These are phyloP conservation scores for Talaromyces adpressus DNA, from an alignment of 495 filamentous ascomycete genomes.

Conservation along the genomic window DNA sequence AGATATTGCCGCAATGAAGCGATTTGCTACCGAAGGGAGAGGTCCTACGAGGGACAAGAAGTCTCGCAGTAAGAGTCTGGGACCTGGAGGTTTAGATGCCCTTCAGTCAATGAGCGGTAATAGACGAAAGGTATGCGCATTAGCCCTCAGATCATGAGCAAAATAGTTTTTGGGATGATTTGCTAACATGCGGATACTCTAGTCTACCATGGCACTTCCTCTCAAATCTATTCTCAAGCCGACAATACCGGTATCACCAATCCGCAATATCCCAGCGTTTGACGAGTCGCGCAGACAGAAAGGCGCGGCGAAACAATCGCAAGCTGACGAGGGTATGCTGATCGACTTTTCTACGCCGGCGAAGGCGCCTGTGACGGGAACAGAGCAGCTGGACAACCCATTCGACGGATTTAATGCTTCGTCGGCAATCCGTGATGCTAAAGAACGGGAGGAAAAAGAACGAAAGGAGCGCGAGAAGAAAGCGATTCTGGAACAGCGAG, in stretches of 20 bases:
- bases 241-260: constrained; percentile 60
- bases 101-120: constrained; percentile 75
- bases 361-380: constrained; percentile 17
- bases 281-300: constrained; percentile 27
- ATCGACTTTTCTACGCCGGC: constrained; percentile 43
- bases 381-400: constrained; percentile 44
- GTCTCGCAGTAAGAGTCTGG: constrained; percentile 89
- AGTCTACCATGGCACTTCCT: constrained; percentile 50
- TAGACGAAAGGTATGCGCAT: constrained; percentile 55
- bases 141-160: too few relatives aligned
- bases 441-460: constrained; percentile 68
- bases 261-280: constrained; percentile 50
- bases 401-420: constrained; percentile 51
- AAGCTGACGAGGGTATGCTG: constrained; percentile 29
- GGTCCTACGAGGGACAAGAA: constrained; percentile 47
- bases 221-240: constrained; percentile 83
- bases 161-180: not conserved
- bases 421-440: constrained; percentile 49
- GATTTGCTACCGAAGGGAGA: constrained; percentile 33
- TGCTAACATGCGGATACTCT: constrained; percentile 3
- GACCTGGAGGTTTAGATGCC: constrained; percentile 80
- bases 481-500: constrained; percentile 64
- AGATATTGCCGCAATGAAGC: constrained; percentile 41
- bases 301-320: constrained; percentile 8
- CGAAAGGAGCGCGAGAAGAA: constrained; percentile 55